Evolutionary conservation across 2,329 filamentous ascomycete species (phyloP), one percentile per base, ranked within the genome.

Genomic region (Talaromyces sp.): DNA sequence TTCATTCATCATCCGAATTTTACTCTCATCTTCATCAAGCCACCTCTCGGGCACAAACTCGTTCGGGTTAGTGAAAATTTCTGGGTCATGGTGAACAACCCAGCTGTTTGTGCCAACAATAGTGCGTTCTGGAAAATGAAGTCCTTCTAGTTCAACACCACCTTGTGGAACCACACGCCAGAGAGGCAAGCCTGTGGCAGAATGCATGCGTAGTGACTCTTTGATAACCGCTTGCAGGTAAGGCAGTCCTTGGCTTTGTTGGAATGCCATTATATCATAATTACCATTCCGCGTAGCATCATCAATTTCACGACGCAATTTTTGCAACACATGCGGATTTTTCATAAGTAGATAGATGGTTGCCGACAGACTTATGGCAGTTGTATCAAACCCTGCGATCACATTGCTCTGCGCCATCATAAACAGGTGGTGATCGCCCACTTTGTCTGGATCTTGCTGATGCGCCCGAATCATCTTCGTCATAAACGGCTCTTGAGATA

Each of bases 391-490:
- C 10, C 72, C 72, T 7, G 63, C 65, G 14, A 69, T 67, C 27
- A 74, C 65, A 59, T 74, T 74, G 48, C 72, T 71, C 58, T 70
- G 62, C 2, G 70, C 71, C 71, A 75, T 72, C 58, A 74, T 74
- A n/a, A 71, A 68, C 2, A 76, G 60, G 60, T 76, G 77, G 32
- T 71, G 71, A 32, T 74, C 67, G 0, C 74, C 77, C 10, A 81
- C 73, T 24, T 70, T 77, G 1, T 75, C 69, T 0, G 79, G 77
- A 48, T 80, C 68, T n/a, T 74, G 68, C 12, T 74, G 70, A 46
- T 78, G 74, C 11, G 75, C 73, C 2, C 69, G 64, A 5, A 81
- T 65, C 61, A 80, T 66, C 58, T 78, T 80, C 4, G 76, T 73
- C 56, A 80, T 65, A 35, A 81, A 79, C 62, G 58, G 32, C 19